Evolutionary conservation across 495 filamentous ascomycete genomes (phyloP), one percentile per base, ranked within the genome.

Genomic region (Daldinia caldariorum): DNA sequence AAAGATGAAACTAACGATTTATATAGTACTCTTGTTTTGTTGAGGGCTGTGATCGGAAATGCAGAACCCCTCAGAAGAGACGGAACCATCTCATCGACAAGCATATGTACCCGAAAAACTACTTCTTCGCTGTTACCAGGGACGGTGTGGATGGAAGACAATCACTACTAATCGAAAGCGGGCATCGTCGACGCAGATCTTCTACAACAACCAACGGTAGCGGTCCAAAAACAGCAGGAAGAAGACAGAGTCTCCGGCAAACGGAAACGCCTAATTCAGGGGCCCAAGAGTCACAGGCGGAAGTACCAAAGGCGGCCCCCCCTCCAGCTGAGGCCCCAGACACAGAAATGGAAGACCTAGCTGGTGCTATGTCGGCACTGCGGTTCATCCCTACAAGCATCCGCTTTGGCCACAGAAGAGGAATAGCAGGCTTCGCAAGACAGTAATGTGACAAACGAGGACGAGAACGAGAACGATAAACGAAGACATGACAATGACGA

Each of bases 71-170:
- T 4, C 86, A 91, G 67, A 99, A 97, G 78, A 87, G 95, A 51
- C 84, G 90, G 55, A 87, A 92, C 76, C 95, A 99, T 79, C 80
- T 97, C 26, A 92, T 94, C 63, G 94, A 97, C 78, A 97, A 97
- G 79, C 95, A 99, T 73, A 87, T 91, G 83, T 99, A 95, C 78
- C 95, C 94, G 5, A 89, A 87, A 80, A 91, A 92, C 64, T 99
- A 94, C 76, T 94, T 97, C 75, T 98, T 97, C 77, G 88, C 86
- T 22, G 86, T 97, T 34, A 89, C 97, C 0, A 91, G 94, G 69
- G 87, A 93, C 63, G 95, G 95, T 32, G 91, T 97, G 53, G 95
- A 97, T 73, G 89, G 89, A 47, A 86, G 91, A 51, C 89, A 82
- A 22, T 95, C 94, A 6, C 84, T 99, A 79, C 79, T 99, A 6